phyloP scores from a whole-genome alignment of 495 filamentous ascomycete genomes.

The Aspergillus conjunctus region DNA sequence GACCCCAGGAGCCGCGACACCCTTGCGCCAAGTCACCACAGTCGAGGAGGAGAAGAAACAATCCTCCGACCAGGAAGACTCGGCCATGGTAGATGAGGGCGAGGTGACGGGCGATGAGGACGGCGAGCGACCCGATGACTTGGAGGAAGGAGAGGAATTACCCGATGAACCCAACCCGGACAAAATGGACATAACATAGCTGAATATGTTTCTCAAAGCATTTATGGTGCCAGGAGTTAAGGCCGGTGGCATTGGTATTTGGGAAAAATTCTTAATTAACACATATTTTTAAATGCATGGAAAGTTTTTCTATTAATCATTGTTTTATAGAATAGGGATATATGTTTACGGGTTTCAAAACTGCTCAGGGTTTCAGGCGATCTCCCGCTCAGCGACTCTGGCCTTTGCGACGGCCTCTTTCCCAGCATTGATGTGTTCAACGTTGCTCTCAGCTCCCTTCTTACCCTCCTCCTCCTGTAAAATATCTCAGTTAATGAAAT shows the following conservation, averaged over 20 bases:
- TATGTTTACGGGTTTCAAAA: slow-evolving; percentile 1
- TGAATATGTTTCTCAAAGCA: slow-evolving; percentile 18
- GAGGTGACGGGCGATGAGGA: slow-evolving; percentile 56
- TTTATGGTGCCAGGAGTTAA: slow-evolving; percentile 40
- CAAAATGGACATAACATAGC: slow-evolving; percentile 69
- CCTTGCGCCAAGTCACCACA: slow-evolving; percentile 43
- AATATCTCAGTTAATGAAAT: neutral
- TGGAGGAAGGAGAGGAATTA: slow-evolving; percentile 53
- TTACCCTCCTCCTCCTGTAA: slow-evolving; percentile 46
- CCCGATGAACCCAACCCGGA: slow-evolving; percentile 56
- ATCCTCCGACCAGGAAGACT: slow-evolving; percentile 50
- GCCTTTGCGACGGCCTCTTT: slow-evolving; percentile 65
- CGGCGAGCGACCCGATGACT: slow-evolving; percentile 41
- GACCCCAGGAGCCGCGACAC: slow-evolving; percentile 38
- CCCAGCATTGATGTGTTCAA: slow-evolving; percentile 55
- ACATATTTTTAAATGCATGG: slow-evolving; percentile 20
- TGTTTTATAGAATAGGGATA: slow-evolving; percentile 4
- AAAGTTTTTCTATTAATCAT: slow-evolving; percentile 11
- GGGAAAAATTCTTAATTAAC: slow-evolving; percentile 26
- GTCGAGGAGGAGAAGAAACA: slow-evolving; percentile 36
- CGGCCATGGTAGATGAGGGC: slow-evolving; percentile 63
- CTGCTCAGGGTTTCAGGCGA: slow-evolving; percentile 28
- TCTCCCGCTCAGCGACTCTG: slow-evolving; percentile 49
- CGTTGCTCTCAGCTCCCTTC: slow-evolving; percentile 52
- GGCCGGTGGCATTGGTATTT: slow-evolving; percentile 31